phyloP scores from a whole-genome alignment of 176 grass and related monocot species.

The Oryza officinalis region DNA sequence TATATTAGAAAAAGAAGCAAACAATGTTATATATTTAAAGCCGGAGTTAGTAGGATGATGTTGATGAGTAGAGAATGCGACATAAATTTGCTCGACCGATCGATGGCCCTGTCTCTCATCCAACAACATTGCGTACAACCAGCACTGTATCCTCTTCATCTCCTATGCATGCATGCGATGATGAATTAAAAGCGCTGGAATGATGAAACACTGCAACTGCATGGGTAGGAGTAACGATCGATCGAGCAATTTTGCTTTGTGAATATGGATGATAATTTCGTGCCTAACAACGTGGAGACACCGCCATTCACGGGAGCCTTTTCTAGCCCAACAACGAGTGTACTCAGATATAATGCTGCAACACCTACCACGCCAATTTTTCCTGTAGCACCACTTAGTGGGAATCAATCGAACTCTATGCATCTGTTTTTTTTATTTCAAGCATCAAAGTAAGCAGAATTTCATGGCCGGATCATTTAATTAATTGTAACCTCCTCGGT shows the following conservation, averaged over 20 bases:
- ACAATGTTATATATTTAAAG: no score
- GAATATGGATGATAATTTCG: neutral
- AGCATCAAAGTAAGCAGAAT: neutral
- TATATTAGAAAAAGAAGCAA: no score
- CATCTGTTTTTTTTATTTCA: neutral
- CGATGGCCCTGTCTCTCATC: neutral
- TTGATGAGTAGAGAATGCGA: neutral
- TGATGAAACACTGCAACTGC: neutral
- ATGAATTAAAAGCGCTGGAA: neutral
- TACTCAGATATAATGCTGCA: neutral
- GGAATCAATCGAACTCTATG: neutral
- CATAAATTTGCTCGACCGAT: neutral
- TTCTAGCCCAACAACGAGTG: neutral
- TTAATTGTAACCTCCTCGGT: neutral
- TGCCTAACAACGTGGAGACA: constrained; percentile 32
- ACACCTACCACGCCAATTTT: neutral
- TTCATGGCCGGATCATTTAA: neutral
- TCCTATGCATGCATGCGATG: neutral
- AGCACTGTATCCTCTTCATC: neutral
- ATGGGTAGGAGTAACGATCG: no score
- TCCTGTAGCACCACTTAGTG: neutral
- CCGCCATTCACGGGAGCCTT: constrained; percentile 20
- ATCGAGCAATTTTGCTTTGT: no score
- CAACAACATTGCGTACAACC: neutral
- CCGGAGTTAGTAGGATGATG: neutral